Base-by-base conservation (phyloP, 768 basidiomycete species). In the Tulasnella sp. region DNA sequence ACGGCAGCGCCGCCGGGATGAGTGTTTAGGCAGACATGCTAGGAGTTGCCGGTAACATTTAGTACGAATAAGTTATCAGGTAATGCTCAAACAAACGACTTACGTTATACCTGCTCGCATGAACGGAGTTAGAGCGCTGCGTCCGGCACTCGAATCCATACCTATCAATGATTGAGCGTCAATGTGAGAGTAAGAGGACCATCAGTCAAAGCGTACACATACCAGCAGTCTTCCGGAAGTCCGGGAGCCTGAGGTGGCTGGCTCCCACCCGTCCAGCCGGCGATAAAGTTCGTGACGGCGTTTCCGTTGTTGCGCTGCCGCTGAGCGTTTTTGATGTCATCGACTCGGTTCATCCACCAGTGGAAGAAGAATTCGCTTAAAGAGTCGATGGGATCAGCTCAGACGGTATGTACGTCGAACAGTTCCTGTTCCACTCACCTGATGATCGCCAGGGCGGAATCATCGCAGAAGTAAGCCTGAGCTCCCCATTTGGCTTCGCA, bases 111-210 rank as follows among this genome's bases (percentile, higher is more conserved):
- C 70, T 36, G 22, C 34, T 26, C 32, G 70, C 70, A 39, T 71
- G 70, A 29, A 36, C 70, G 16, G 52, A 11, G 37, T 42, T 47
- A n/a, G n/a, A n/a, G 36, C 62, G 29, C 32, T 71, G 70, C 16
- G 62, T 71, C n/a, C 70, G 29, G 52, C 70, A 71, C 17, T 63
- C 70, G 22, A 22, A 35, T 16, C 70, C 70, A 71, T 71, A 71
- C 70, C 70, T 47, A 17, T 47, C 7, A 47, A n/a, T 39, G 26
- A n/a, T n/a, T n/a, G n/a, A n/a, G n/a, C n/a, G n/a, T n/a, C n/a
- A n/a, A n/a, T n/a, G n/a, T n/a, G n/a, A n/a, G n/a, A n/a, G n/a
- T n/a, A n/a, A n/a, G n/a, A n/a, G n/a, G n/a, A n/a, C n/a, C n/a
- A n/a, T n/a, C n/a, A n/a, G n/a, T n/a, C n/a, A n/a, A n/a, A n/a